These are phyloP conservation scores for Daedalea quercina DNA, from an alignment of 768 basidiomycete species.

Conservation along the genomic window DNA sequence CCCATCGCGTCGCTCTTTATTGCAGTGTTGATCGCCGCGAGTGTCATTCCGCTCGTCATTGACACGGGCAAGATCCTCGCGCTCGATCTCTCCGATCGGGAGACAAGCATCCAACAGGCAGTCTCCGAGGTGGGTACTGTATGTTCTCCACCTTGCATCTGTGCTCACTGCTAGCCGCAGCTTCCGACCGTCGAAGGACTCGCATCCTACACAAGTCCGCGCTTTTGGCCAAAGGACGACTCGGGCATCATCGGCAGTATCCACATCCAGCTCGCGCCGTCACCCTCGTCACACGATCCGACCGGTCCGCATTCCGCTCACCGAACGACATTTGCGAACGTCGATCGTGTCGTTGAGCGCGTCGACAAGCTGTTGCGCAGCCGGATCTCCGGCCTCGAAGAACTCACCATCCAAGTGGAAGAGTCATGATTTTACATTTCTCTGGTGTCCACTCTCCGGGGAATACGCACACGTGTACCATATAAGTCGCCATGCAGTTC, in stretches of 20 bases:
- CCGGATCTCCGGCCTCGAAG: conserved; percentile 76
- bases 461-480: not conserved
- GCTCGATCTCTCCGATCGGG: conserved; percentile 72
- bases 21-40: conserved; percentile 89
- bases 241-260: conserved; percentile 84
- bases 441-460: not conserved
- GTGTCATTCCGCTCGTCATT: conserved; percentile 90
- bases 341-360: conserved; percentile 68
- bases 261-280: conserved; percentile 77
- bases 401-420: conserved; percentile 74
- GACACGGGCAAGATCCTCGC: conserved; percentile 88
- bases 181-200: conserved; percentile 73
- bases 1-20: conserved; percentile 97
- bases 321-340: conserved; percentile 45
- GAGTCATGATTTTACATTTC: conserved; percentile 3
- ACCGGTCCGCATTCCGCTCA: conserved; percentile 42
- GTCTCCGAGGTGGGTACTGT: conserved; percentile 50
- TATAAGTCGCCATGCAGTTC: conserved; percentile 1
- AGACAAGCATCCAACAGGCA: conserved; percentile 46
- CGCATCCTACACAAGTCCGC: conserved; percentile 68
- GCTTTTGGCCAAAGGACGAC: conserved; percentile 97
- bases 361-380: conserved; percentile 69
- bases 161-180: conserved; percentile 29
- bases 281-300: conserved; percentile 50
- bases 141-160: not conserved